phyloP scores from a whole-genome alignment of 495 filamentous ascomycete genomes.

The Penicillium fimorum region DNA sequence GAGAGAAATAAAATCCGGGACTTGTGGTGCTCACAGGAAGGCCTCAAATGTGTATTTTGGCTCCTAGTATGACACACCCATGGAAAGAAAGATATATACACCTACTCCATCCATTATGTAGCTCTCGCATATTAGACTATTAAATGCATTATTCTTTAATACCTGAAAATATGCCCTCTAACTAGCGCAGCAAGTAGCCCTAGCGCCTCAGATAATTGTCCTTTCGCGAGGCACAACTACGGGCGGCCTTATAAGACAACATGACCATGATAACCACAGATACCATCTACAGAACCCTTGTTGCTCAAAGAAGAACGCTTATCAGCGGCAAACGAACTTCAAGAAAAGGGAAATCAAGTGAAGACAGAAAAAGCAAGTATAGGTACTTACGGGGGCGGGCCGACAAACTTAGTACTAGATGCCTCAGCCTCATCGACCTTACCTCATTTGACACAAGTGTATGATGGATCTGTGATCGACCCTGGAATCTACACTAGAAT shows the following conservation, averaged over 20 bases:
- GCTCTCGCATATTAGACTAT: background rate
- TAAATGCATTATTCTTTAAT: background rate
- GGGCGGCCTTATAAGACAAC: background rate
- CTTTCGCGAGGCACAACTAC: background rate
- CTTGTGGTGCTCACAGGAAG: background rate
- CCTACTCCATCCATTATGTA: background rate
- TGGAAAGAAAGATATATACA: background rate
- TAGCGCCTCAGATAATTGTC: background rate
- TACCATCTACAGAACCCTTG: background rate
- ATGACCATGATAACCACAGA: background rate
- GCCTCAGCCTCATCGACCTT: conserved; percentile 1
- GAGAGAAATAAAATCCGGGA: background rate
- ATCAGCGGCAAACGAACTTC: background rate
- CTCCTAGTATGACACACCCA: background rate
- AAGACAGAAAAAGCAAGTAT: background rate
- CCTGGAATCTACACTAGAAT: background rate
- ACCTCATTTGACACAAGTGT: conserved; percentile 8
- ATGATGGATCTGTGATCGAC: background rate
- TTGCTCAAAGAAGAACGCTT: background rate
- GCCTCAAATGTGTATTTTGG: background rate
- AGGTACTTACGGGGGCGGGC: conserved; percentile 7
- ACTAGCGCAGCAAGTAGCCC: background rate
- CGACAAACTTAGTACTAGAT: background rate
- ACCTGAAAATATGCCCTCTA: background rate
- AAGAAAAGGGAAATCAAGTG: background rate